These are phyloP conservation scores for Knoxia roxburghii DNA, from an alignment of 257 asterid species.

Conservation along the genomic window DNA sequence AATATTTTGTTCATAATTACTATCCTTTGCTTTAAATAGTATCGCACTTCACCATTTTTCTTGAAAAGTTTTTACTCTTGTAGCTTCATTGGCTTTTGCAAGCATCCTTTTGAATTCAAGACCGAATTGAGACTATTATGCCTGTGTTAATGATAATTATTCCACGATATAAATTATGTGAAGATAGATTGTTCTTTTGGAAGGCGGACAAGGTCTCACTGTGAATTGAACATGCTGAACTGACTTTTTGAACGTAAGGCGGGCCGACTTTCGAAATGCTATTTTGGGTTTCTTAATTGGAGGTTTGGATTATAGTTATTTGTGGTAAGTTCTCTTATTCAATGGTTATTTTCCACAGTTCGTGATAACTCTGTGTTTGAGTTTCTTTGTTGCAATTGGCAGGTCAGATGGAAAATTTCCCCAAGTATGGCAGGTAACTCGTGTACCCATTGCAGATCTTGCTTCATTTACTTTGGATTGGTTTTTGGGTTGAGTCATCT, in stretches of 20 bases:
- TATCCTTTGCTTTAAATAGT: not conserved
- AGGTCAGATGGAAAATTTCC: constrained; percentile 10
- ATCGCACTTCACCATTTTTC: not conserved
- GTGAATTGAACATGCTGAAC: not conserved
- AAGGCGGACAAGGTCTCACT: constrained; percentile 2
- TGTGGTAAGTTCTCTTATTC: constrained; percentile 11
- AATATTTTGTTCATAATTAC: not conserved
- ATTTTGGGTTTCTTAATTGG: not conserved
- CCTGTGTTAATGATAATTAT: not conserved
- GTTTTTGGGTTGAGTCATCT: no score
- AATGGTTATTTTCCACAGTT: not conserved
- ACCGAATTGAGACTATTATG: not conserved
- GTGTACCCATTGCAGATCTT: not conserved
- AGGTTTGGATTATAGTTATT: not conserved
- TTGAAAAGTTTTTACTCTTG: not conserved
- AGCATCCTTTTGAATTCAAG: not conserved
- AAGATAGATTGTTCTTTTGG: constrained; percentile 9
- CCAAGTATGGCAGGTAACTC: constrained; percentile 14
- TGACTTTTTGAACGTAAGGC: not conserved
- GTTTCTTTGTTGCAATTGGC: not conserved
- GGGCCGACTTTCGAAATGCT: not conserved
- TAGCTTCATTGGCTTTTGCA: constrained; percentile 1
- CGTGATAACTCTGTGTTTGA: not conserved
- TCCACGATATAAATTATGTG: not conserved
- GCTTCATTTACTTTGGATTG: not conserved